Evolutionary conservation across 805 yeast species (phyloP), one percentile per base, ranked within the genome.

Genomic region (Blastobotrys peoriensis): DNA sequence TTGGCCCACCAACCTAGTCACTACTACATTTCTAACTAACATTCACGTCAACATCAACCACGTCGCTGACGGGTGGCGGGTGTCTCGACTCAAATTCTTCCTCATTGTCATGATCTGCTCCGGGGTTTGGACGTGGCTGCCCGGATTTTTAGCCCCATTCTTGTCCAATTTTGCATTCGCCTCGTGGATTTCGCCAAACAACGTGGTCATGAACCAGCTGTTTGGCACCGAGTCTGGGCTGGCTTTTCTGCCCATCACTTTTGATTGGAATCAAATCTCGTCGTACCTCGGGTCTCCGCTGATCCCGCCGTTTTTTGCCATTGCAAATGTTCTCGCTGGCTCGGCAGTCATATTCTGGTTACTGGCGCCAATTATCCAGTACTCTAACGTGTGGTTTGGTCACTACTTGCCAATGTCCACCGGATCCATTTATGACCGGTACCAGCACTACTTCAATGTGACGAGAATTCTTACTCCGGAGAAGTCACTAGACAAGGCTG

Each of bases 1-100:
- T 41, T 84, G 89, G 89, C 91, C 91, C 3, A 62, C 76, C 1
- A 74, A 73, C 55, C 68, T 83, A 58, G 83, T 80, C 41, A 69
- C 79, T 3, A 57, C 78, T 21, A 78, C 83, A 18, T 72, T 80
- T 52, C 69, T 75, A 65, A 67, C 76, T 56, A 70, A 73, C 63
- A 67, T 79, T 61, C 72, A 68, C 62, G 49, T 70, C 57, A 64
- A 73, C 50, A 68, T 63, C 27, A 73, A 74, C 59, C 76, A 76
- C 55, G 61, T 63, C 4, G 77, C 82, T 22, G 65, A 77, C 49
- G 81, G 83, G 2, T 81, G 86, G 86, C 74, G 64, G 36, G 70
- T 79, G 33, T 69, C 79, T 3, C 66, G 81, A 37, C 66, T 75
- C 49, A 57, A 62, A 35, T 75, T 78, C 54, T 79, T 79, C 60